Evolutionary conservation across 148 eudicot species (phyloP).

Genomic region (Euryodendron excelsum): DNA sequence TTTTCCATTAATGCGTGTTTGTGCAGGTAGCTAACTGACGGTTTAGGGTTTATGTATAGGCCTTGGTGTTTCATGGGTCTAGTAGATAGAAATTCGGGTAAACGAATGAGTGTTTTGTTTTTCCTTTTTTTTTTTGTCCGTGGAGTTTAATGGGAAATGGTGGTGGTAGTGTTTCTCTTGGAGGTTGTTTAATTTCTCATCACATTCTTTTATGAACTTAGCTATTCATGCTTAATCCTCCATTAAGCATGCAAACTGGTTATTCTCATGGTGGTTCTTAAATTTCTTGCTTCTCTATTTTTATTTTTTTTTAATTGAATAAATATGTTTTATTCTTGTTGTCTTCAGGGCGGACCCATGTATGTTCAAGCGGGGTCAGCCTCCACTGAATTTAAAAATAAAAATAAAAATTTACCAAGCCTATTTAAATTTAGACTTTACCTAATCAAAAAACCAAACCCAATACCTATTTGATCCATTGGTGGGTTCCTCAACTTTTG

Average conservation of each 20-base stretch:
- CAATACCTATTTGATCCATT: no score
- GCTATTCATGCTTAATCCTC: neutral
- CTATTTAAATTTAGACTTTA: no score
- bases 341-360: no score
- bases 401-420: no score
- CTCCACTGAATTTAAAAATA: no score
- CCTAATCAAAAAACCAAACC: no score
- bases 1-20: neutral
- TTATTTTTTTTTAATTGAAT: no score
- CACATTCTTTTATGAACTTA: neutral
- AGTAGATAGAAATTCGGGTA: neutral
- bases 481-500: no score
- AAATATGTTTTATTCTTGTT: no score
- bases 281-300: no score
- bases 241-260: neutral
- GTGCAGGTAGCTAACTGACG: constrained; percentile 9
- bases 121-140: neutral
- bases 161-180: neutral
- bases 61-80: constrained; percentile 2
- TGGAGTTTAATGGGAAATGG: constrained; percentile 1
- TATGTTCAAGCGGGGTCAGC: no score
- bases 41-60: constrained; percentile 11
- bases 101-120: neutral
- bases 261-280: neutral
- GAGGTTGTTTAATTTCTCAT: neutral